Evolutionary conservation across 352 stramenopile genomes (phyloP).

Genomic region (Pythium aquatile): DNA sequence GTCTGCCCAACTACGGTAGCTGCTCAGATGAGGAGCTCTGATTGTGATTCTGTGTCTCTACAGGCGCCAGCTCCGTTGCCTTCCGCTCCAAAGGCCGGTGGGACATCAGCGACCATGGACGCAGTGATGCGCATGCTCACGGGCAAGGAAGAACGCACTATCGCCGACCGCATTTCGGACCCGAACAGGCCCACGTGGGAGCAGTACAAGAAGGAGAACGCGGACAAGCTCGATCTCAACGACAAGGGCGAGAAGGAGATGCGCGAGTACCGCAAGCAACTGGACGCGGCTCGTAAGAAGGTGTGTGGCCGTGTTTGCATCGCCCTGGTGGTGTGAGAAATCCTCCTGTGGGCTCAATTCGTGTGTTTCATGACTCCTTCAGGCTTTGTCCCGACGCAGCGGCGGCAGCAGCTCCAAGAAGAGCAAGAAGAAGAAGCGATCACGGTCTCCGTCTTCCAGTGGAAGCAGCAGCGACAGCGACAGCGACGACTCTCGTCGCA

Average conservation of each 20-base stretch:
- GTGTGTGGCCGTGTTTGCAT: slow-evolving; percentile 21
- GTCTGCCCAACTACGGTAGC: not conserved
- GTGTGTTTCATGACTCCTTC: slow-evolving; percentile 10
- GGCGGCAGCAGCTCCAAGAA: slow-evolving; percentile 54
- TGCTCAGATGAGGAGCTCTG: not conserved
- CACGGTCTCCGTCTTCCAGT: slow-evolving; percentile 41
- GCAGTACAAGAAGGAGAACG: slow-evolving; percentile 96
- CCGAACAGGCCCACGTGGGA: slow-evolving; percentile 95
- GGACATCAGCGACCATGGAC: slow-evolving; percentile 88
- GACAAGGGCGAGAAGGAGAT: slow-evolving; percentile 92
- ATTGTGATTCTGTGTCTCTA: slow-evolving; percentile 8
- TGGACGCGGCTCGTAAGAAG: slow-evolving; percentile 91
- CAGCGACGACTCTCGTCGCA: slow-evolving; percentile 47
- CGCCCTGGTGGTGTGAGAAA: not conserved
- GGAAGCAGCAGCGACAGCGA: slow-evolving; percentile 46
- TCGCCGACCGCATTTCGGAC: slow-evolving; percentile 92
- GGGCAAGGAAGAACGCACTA: slow-evolving; percentile 92
- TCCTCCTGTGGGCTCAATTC: not conserved
- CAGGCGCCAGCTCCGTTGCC: slow-evolving; percentile 18
- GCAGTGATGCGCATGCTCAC: slow-evolving; percentile 93
- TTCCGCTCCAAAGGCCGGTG: slow-evolving; percentile 22
- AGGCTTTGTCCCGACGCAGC: slow-evolving; percentile 61
- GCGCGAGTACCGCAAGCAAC: slow-evolving; percentile 91
- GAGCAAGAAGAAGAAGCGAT: slow-evolving; percentile 81
- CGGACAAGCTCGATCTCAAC: slow-evolving; percentile 90